A percentile compares a stretch with the other conserved stretches of the same genome.
Evolutionary conservation across 805 yeast species (phyloP).

Genomic region (Ascoidea rubescens): DNA sequence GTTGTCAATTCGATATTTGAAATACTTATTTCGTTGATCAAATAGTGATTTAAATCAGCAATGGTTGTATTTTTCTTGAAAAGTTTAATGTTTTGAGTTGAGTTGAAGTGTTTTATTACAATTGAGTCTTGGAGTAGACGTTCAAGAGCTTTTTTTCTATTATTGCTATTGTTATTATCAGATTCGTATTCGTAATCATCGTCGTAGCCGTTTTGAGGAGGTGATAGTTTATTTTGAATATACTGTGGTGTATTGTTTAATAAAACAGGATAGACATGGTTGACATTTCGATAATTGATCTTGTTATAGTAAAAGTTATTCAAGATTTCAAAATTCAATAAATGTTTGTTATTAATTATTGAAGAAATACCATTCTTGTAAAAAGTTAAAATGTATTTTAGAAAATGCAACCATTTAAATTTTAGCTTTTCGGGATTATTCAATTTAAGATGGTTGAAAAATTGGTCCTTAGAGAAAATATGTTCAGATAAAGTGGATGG

Average conservation of each 20-base stretch:
- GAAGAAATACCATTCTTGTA: constrained; percentile 45
- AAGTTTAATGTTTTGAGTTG: constrained; percentile 2
- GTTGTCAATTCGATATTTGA: constrained; percentile 23
- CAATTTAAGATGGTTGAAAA: background rate
- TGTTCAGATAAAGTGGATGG: background rate
- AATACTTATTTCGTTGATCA: constrained; percentile 22
- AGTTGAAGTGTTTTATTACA: no score
- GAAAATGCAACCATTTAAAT: constrained; percentile 30
- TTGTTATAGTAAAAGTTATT: constrained; percentile 17
- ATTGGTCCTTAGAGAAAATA: background rate
- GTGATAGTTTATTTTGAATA: constrained; percentile 5
- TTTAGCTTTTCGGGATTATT: constrained; percentile 12
- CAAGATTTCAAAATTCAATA: constrained; percentile 15
- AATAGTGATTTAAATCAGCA: no score
- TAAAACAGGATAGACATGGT: background rate
- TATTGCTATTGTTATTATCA: background rate
- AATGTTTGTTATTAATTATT: constrained; percentile 33
- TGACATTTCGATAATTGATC: constrained; percentile 8
- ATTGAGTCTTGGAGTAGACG: constrained; percentile 12
- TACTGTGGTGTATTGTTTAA: background rate
- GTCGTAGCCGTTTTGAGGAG: constrained; percentile 22
- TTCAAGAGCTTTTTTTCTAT: constrained; percentile 11
- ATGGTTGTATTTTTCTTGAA: no score
- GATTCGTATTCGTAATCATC: constrained; percentile 23
- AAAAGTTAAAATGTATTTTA: constrained; percentile 31